Evolutionary conservation across 148 eudicot genomes (phyloP), one percentile per base, ranked within the genome.

Genomic region (Dianthus caryophyllus): DNA sequence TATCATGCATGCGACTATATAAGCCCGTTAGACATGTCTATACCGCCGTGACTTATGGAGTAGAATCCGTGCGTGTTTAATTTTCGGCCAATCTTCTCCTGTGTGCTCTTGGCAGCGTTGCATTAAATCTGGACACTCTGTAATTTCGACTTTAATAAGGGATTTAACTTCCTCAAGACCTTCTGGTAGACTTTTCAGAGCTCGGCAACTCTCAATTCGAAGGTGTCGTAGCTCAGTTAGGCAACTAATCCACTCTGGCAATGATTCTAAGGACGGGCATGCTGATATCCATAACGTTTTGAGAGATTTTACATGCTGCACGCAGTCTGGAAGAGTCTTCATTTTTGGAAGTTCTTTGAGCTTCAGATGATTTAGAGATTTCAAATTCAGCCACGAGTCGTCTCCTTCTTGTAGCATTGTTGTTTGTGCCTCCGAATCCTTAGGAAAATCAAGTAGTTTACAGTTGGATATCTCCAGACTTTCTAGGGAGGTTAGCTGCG

Each of bases 161-260:
- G 73, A 69, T 31, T 4, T 27, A 52, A 75, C 51, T 0, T 75
- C 9, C 47, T 58, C 38, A 17, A 75, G 56, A 22, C 60, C 66
- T 13, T 69, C 31, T 24, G 78, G 78, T 5, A 75, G 66, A 20
- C 43, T 70, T 17, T 24, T 69, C 4, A 75, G 57, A 33, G 27
- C 65, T 0, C 26, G 58, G 31, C 74, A 75, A 26, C 38, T 70
- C 47, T 75, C 74, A 38, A 69, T 64, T 31, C 61, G 66, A 56
- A 70, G 62, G 66, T 75, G 71, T 53, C 70, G 71, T 13, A 70
- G 71, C 20, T 22, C 25, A 31, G 69, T 65, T 50, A 75, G 55
- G 48, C 30, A n/a, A 59, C 9, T 2, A 0, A 65, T 75, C 78
- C 78, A 75, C 46, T 64, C 61, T 38, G 78, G 66, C 69, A 75